Percentiles rank a stretch among this genome's conserved stretches.
Conservation (phyloP, 495 filamentous ascomycete genomes). For the Acidomyces sp. region DNA sequence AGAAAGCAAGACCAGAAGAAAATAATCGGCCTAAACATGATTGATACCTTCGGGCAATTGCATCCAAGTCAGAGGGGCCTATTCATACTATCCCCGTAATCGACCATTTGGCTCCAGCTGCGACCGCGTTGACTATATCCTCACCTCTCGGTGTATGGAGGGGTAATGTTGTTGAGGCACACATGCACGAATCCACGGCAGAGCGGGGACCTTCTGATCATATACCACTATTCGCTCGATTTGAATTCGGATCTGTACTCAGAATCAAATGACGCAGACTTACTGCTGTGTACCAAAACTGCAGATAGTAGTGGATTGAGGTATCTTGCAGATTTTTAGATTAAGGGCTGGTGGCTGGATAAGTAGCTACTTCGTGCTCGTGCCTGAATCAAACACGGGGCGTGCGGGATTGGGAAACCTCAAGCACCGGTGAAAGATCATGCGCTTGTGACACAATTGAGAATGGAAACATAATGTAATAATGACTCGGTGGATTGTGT, state of each 20-base stretch:
- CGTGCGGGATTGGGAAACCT: too few species aligned
- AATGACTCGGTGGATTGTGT: too few species aligned
- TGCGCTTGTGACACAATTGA: too few species aligned
- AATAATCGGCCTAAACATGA: slow-evolving; percentile 5
- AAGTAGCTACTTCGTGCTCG: too few species aligned
- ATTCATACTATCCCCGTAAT: slow-evolving; percentile 26
- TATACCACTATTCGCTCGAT: slow-evolving; percentile 22
- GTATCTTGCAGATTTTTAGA: too few species aligned
- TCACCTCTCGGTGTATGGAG: slow-evolving; percentile 19
- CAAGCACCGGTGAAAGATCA: too few species aligned
- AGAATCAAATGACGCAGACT: too few species aligned
- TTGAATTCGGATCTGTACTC: slow-evolving; percentile 4
- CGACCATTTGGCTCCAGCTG: slow-evolving; percentile 25
- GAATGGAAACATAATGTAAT: too few species aligned
- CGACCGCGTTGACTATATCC: slow-evolving; percentile 28
- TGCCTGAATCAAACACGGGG: too few species aligned
- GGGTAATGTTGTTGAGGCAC: slow-evolving; percentile 16
- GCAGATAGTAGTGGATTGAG: too few species aligned
- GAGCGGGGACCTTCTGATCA: slow-evolving; percentile 29
- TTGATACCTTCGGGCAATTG: slow-evolving; percentile 27
- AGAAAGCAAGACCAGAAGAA: neutral
- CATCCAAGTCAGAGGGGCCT: slow-evolving; percentile 21
- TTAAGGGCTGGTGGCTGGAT: too few species aligned
- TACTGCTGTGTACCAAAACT: too few species aligned
- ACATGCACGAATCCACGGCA: slow-evolving; percentile 24